A percentile compares a stretch with the other conserved stretches of the same genome.
phyloP scores from a whole-genome alignment of 805 yeast genomes.

The Monosporozyma solicola region DNA sequence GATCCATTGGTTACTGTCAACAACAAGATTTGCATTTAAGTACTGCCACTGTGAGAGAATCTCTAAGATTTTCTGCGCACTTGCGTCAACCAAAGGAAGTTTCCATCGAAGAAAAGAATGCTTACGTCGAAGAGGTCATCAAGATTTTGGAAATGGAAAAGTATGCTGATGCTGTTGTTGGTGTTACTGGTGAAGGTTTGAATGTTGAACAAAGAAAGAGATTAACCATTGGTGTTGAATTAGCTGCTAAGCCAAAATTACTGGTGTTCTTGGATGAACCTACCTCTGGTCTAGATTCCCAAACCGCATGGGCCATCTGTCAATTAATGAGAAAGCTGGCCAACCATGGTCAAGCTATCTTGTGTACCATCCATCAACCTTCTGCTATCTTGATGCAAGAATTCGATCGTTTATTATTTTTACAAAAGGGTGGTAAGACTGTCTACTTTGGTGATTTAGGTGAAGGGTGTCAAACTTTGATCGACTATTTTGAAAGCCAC shows the following conservation, averaged over 20 bases:
- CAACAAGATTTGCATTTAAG: slow-evolving; percentile 67
- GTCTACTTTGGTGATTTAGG: slow-evolving; percentile 70
- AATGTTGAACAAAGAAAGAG: slow-evolving; percentile 57
- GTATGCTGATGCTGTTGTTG: slow-evolving; percentile 66
- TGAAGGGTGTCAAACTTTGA: slow-evolving; percentile 45
- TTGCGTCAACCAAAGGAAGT: slow-evolving; percentile 54
- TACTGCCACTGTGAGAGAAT: slow-evolving; percentile 64
- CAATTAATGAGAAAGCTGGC: slow-evolving; percentile 53
- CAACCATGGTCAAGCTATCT: slow-evolving; percentile 52
- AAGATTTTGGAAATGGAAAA: slow-evolving; percentile 52
- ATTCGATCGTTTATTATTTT: slow-evolving; percentile 65
- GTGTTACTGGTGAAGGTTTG: slow-evolving; percentile 64
- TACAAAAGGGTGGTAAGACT: slow-evolving; percentile 64
- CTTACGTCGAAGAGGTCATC: slow-evolving; percentile 58
- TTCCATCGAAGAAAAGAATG: slow-evolving; percentile 47
- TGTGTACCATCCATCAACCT: slow-evolving; percentile 80
- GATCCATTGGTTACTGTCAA: slow-evolving; percentile 65
- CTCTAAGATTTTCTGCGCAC: slow-evolving; percentile 56
- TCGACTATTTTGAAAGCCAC: slow-evolving; percentile 54
- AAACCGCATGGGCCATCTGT: slow-evolving; percentile 60
- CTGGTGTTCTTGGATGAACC: slow-evolving; percentile 59
- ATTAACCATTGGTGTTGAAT: slow-evolving; percentile 57
- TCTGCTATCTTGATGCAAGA: slow-evolving; percentile 70
- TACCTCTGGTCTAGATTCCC: slow-evolving; percentile 61
- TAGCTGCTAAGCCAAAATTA: slow-evolving; percentile 56